Percentiles rank a stretch among this genome's conserved stretches.
Conservation (phyloP, 129 eudicot genomes). For the Tagetes patula region DNA sequence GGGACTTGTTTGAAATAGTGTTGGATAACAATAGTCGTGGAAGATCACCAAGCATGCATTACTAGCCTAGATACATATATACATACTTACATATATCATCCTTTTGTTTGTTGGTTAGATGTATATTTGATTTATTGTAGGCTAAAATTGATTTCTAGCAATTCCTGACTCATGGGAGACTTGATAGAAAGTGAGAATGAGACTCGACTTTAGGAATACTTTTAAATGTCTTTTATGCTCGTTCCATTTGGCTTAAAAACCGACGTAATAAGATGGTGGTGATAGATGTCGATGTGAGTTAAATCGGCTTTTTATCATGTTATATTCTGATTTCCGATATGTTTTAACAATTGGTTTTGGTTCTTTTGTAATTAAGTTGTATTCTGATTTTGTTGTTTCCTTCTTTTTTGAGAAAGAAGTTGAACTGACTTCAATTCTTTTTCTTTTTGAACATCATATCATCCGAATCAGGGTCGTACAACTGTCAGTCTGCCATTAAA, state of each 20-base stretch:
- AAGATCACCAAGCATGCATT: conserved; percentile 61
- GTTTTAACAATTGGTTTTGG: background rate
- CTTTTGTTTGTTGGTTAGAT: conserved; percentile 23
- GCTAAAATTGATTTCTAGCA: conserved; percentile 11
- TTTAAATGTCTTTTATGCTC: background rate
- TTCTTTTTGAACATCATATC: too few relatives aligned
- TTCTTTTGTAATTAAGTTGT: background rate
- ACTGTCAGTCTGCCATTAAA: too few relatives aligned
- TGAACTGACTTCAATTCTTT: too few relatives aligned
- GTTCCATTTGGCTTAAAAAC: background rate
- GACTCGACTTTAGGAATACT: background rate
- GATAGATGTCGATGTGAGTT: background rate
- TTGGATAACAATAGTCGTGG: conserved; percentile 61
- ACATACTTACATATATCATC: background rate
- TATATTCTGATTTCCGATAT: background rate
- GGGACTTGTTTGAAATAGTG: conserved; percentile 85
- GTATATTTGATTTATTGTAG: conserved; percentile 37
- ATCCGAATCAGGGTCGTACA: too few relatives aligned
- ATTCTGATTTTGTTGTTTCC: background rate
- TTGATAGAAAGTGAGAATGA: background rate
- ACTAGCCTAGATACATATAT: conserved; percentile 13
- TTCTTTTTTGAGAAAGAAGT: background rate
- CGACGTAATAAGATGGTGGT: background rate
- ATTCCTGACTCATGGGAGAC: conserved; percentile 3
- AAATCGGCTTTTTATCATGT: background rate